A percentile compares a stretch with the other conserved stretches of the same genome.
phyloP scores from a whole-genome alignment of 768 basidiomycete species.

The Calocybe cyanea region DNA sequence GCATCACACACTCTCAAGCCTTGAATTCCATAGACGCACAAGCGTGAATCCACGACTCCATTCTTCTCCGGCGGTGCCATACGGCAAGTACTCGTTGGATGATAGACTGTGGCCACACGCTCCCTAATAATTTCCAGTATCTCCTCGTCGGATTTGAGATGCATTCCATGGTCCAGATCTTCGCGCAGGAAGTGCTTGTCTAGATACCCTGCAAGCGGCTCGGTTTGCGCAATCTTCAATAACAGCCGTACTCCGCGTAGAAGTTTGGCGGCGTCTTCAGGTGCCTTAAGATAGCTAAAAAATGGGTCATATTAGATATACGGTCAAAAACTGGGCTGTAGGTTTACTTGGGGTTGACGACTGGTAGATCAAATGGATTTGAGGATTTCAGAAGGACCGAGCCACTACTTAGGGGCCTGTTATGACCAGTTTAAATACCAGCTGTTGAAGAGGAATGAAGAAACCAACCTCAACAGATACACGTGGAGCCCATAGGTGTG shows the following conservation, averaged over 20 bases:
- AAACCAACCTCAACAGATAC: constrained; percentile 30
- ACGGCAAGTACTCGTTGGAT: constrained; percentile 41
- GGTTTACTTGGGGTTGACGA: constrained; percentile 35
- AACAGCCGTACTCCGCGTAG: constrained; percentile 33
- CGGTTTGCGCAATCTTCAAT: constrained; percentile 30
- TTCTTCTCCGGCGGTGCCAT: constrained; percentile 38
- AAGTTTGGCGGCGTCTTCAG: constrained; percentile 35
- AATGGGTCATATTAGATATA: not conserved
- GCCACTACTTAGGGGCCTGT: constrained; percentile 37
- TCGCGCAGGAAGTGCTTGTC: constrained; percentile 26
- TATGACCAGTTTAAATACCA: not conserved
- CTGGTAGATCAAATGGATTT: constrained; percentile 32
- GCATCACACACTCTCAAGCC: constrained; percentile 41
- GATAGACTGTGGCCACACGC: constrained; percentile 43
- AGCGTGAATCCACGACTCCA: constrained; percentile 41
- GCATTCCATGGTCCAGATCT: constrained; percentile 32
- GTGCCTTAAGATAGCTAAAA: constrained; percentile 33
- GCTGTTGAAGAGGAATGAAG: not conserved
- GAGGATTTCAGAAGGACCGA: constrained; percentile 31
- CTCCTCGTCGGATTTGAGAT: constrained; percentile 33
- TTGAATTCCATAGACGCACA: constrained; percentile 41
- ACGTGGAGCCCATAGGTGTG: constrained; percentile 36
- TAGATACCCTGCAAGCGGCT: constrained; percentile 29
- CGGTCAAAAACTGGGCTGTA: not conserved
- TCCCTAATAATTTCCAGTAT: constrained; percentile 34